Evolutionary conservation across 495 filamentous ascomycete species (phyloP).

Genomic region (Aspergillus nidulans): DNA sequence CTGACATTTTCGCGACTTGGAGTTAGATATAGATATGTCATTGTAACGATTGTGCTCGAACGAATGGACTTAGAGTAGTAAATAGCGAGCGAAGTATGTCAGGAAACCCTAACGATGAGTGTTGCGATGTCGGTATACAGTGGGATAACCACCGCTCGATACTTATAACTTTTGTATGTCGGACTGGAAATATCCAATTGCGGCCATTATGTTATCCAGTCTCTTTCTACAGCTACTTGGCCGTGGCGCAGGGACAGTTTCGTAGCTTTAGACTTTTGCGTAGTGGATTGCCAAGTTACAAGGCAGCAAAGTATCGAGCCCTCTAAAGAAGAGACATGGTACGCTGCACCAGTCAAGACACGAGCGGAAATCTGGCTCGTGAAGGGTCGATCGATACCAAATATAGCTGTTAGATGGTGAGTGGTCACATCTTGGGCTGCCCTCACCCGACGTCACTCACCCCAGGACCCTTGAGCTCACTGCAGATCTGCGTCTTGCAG

Average conservation of each 20-base stretch:
- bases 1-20: background rate
- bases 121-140: background rate
- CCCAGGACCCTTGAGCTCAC: background rate
- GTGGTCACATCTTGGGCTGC: background rate
- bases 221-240: background rate
- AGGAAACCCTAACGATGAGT: no score
- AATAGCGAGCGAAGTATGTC: background rate
- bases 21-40: background rate
- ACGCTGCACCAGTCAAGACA: background rate
- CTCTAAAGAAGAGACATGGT: background rate
- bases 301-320: constrained; percentile 1
- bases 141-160: background rate
- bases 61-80: background rate
- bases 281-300: constrained; percentile 3
- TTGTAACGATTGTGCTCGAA: background rate
- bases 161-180: background rate
- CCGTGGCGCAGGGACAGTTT: background rate
- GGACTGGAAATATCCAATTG: no score
- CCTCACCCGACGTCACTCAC: background rate
- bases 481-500: background rate
- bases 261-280: background rate
- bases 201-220: no score
- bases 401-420: background rate
- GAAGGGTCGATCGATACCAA: background rate
- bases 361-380: background rate